Evolutionary conservation across 2,329 filamentous ascomycete genomes (phyloP).

Genomic region (Sporothrix pallida): DNA sequence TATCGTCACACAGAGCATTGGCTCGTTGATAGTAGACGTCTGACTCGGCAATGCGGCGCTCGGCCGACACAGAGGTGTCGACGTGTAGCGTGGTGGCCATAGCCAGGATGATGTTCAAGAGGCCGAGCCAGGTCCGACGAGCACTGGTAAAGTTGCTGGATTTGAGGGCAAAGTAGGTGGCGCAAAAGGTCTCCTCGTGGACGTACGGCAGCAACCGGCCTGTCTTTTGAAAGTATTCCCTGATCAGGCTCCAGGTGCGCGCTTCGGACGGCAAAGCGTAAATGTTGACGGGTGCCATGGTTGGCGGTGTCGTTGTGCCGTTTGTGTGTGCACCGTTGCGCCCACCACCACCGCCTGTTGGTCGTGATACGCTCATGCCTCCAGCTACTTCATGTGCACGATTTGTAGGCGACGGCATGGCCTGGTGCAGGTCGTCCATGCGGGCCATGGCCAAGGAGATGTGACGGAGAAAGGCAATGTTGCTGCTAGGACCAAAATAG

Average conservation of each 20-base stretch:
- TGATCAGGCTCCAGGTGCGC: conserved; percentile 22
- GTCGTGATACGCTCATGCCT: conserved; percentile 27
- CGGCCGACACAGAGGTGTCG: conserved; percentile 5
- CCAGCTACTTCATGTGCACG: conserved; percentile 1
- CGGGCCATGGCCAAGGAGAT: conserved; percentile 37
- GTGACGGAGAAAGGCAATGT: conserved; percentile 41
- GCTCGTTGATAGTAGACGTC: conserved; percentile 55
- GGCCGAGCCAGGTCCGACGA: conserved; percentile 56
- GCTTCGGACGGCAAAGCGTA: conserved; percentile 8
- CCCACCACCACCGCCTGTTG: background rate
- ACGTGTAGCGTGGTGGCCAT: conserved; percentile 46
- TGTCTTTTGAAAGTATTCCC: conserved; percentile 38
- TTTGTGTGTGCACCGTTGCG: background rate
- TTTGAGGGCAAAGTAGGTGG: conserved; percentile 35
- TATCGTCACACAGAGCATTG: conserved; percentile 49
- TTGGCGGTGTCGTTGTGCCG: background rate
- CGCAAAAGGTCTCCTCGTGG: conserved; percentile 37
- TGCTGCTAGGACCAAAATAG: conserved; percentile 41
- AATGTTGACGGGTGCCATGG: conserved; percentile 26
- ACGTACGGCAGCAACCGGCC: conserved; percentile 39
- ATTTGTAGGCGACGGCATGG: background rate
- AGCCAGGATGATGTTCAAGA: conserved; percentile 58
- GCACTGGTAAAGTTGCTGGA: conserved; percentile 43
- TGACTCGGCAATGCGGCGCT: conserved; percentile 47
- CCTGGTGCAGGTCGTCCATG: conserved; percentile 26